Conservation (phyloP, 257 asterid genomes). For the Nicotiana sylvestris region DNA sequence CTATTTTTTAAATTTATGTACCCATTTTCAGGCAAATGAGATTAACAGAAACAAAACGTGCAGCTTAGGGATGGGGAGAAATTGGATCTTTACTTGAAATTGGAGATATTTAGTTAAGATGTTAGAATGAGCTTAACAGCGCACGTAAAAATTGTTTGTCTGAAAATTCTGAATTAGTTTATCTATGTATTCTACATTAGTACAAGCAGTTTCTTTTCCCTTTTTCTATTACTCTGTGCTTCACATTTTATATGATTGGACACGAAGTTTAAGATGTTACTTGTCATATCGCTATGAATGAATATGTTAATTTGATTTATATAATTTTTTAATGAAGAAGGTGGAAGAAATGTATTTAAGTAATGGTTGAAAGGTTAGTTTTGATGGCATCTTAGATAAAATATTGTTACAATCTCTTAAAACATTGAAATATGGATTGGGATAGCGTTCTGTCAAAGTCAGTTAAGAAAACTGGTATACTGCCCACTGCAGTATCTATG, state of each 20-base stretch:
- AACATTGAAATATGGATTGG: background rate
- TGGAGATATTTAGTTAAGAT: background rate
- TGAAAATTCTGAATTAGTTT: background rate
- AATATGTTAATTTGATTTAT: background rate
- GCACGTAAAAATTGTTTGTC: background rate
- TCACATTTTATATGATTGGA: background rate
- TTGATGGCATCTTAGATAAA: background rate
- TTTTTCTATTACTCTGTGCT: background rate
- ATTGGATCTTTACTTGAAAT: background rate
- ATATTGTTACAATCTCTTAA: background rate
- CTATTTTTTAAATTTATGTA: background rate
- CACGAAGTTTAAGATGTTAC: background rate
- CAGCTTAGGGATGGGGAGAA: background rate
- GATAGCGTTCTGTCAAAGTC: background rate
- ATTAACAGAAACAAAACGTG: background rate
- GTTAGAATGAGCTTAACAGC: background rate
- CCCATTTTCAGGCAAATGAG: background rate
- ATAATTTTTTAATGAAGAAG: background rate
- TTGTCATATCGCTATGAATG: background rate
- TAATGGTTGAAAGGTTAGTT: background rate
- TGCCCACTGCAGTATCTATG: background rate
- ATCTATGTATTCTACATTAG: background rate
- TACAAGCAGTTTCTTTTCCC: background rate
- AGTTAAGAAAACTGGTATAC: background rate
- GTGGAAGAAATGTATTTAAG: background rate